These are phyloP conservation scores for Malus hybrid DNA, from an alignment of 331 rosid species.

Conservation along the genomic window DNA sequence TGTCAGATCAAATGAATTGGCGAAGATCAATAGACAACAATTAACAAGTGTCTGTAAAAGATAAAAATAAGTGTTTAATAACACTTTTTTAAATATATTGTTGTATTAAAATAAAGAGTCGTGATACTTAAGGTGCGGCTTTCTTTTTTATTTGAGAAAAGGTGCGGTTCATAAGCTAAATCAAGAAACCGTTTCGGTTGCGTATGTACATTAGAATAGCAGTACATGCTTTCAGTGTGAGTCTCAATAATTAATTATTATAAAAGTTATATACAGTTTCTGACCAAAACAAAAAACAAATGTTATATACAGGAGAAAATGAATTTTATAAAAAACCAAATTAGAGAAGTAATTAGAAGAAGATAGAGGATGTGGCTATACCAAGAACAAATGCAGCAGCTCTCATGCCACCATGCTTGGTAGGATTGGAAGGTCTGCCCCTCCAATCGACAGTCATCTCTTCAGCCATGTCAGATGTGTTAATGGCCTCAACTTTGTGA, in stretches of 20 bases:
- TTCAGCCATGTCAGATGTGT: not conserved
- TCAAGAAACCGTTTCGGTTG: not conserved
- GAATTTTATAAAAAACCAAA: not conserved
- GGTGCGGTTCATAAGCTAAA: not conserved
- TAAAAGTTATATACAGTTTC: not conserved
- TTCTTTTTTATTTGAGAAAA: not conserved
- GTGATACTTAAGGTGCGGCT: not conserved
- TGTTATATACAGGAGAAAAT: not conserved
- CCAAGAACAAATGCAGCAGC: slow-evolving; percentile 88
- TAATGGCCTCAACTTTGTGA: slow-evolving; percentile 20
- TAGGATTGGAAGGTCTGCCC: slow-evolving; percentile 71
- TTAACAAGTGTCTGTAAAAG: no score
- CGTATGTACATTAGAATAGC: no score
- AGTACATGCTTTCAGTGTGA: not conserved
- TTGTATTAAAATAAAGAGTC: no score
- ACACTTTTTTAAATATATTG: no score
- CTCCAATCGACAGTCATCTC: slow-evolving; percentile 73
- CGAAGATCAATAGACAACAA: no score
- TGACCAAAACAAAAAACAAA: no score
- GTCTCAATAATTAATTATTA: not conserved
- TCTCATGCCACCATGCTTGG: slow-evolving; percentile 63
- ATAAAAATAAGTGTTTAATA: no score
- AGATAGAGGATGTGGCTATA: slow-evolving; percentile 3
- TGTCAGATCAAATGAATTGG: no score
- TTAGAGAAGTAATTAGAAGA: not conserved